Evolutionary conservation across 1,139 yeast genomes (phyloP).

Genomic region (Candida labiduridarum): DNA sequence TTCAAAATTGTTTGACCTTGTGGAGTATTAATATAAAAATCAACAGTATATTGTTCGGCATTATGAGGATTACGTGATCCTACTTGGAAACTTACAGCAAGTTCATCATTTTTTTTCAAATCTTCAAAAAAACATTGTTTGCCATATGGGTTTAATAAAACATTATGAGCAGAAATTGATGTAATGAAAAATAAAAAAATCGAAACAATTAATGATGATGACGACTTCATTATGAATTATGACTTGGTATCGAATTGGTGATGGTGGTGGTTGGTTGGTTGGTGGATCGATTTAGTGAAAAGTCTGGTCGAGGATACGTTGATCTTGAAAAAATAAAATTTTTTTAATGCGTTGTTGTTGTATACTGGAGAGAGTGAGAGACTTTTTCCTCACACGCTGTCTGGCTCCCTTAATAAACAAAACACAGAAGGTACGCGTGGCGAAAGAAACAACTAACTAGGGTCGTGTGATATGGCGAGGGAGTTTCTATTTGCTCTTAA

Average conservation of each 20-base stretch:
- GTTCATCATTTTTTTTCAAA: slow-evolving; percentile 79
- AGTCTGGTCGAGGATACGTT: neutral
- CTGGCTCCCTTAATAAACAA: no score
- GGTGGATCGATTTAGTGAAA: neutral
- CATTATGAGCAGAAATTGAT: slow-evolving; percentile 64
- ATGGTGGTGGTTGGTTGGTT: neutral
- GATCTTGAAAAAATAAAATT: slow-evolving; percentile 1
- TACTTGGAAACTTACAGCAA: slow-evolving; percentile 89
- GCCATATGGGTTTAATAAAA: slow-evolving; percentile 80
- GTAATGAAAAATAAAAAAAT: neutral
- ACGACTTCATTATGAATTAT: slow-evolving; percentile 1
- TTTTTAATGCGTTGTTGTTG: neutral
- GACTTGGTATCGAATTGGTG: neutral
- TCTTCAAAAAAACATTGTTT: slow-evolving; percentile 88
- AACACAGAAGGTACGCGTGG: no score
- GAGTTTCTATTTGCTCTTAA: no score
- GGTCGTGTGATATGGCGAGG: no score
- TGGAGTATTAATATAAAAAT: slow-evolving; percentile 67
- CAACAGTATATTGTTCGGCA: slow-evolving; percentile 75
- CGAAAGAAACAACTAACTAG: no score
- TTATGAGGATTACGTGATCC: slow-evolving; percentile 87
- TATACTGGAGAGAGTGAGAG: neutral
- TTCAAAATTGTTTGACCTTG: slow-evolving; percentile 55
- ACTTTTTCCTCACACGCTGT: neutral
- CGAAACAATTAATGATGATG: slow-evolving; percentile 3